Conservation (phyloP, 345 rosid genomes). For the Citrus cavaleriei region DNA sequence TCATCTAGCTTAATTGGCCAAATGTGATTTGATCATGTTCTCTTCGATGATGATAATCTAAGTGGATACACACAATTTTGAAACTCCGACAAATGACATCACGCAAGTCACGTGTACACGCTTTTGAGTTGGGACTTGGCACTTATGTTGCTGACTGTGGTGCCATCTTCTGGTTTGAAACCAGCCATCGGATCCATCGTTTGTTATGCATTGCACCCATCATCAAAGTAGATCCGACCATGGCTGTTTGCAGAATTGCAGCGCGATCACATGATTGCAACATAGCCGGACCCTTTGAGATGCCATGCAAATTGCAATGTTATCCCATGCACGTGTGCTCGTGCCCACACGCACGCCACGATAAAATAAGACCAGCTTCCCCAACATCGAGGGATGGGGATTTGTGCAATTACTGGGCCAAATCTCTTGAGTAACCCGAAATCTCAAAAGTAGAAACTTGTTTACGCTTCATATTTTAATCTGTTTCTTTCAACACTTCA, state of each 20-base stretch:
- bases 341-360: slow-evolving; percentile 10
- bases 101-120: background rate
- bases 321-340: slow-evolving; percentile 6
- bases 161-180: too few relatives aligned
- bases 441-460: slow-evolving; percentile 7
- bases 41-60: too few relatives aligned
- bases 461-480: background rate
- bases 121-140: background rate
- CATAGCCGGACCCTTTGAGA: too few relatives aligned
- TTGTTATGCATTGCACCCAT: too few relatives aligned
- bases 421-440: slow-evolving; percentile 12
- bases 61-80: too few relatives aligned
- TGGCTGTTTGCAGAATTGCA: too few relatives aligned
- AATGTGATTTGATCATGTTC: background rate
- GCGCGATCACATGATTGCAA: too few relatives aligned
- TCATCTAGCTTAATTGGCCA: background rate
- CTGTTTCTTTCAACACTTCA: background rate
- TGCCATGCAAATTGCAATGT: background rate
- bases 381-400: slow-evolving; percentile 14
- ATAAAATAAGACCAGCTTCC: background rate
- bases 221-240: too few relatives aligned
- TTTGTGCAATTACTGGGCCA: slow-evolving; percentile 12
- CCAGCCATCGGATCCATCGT: too few relatives aligned
- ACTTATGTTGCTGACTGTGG: too few relatives aligned
- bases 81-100: background rate